These are phyloP conservation scores for Zymoseptoria brevis DNA, from an alignment of 2,329 filamentous ascomycete genomes.

Conservation along the genomic window DNA sequence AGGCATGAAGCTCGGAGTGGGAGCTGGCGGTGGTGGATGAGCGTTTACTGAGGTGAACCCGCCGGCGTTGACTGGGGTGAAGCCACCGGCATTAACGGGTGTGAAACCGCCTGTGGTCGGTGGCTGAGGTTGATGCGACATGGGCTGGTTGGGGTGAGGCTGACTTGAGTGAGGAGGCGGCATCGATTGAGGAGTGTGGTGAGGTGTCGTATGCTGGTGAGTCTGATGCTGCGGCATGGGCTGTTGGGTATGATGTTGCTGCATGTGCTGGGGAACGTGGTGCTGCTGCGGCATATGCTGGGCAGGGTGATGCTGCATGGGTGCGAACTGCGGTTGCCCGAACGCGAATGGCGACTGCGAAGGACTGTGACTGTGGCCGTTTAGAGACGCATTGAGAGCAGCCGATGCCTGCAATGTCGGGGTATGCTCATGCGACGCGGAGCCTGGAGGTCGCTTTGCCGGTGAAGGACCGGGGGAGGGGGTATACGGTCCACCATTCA, in stretches of 20 bases:
- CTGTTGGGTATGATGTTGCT: slow-evolving; percentile 16
- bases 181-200: slow-evolving; percentile 22
- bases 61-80: background rate
- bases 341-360: background rate
- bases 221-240: slow-evolving; percentile 13
- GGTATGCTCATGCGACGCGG: slow-evolving; percentile 52
- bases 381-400: slow-evolving; percentile 49
- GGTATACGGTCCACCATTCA: slow-evolving; percentile 86
- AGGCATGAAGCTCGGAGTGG: slow-evolving; percentile 44
- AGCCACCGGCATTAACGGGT: slow-evolving; percentile 55
- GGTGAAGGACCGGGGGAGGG: slow-evolving; percentile 68
- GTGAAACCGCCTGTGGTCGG: slow-evolving; percentile 64
- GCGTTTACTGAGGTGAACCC: slow-evolving; percentile 59
- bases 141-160: slow-evolving; percentile 43
- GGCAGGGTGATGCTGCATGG: slow-evolving; percentile 9
- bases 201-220: slow-evolving; percentile 7
- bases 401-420: slow-evolving; percentile 54
- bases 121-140: slow-evolving; percentile 34
- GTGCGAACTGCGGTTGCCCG: background rate
- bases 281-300: slow-evolving; percentile 17
- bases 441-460: slow-evolving; percentile 48
- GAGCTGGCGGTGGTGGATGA: slow-evolving; percentile 21
- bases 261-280: background rate
- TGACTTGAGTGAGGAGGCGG: slow-evolving; percentile 42
- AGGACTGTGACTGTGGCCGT: slow-evolving; percentile 21